Base-by-base conservation (phyloP, 345 rosid genomes). In the Sonneratia alba region DNA sequence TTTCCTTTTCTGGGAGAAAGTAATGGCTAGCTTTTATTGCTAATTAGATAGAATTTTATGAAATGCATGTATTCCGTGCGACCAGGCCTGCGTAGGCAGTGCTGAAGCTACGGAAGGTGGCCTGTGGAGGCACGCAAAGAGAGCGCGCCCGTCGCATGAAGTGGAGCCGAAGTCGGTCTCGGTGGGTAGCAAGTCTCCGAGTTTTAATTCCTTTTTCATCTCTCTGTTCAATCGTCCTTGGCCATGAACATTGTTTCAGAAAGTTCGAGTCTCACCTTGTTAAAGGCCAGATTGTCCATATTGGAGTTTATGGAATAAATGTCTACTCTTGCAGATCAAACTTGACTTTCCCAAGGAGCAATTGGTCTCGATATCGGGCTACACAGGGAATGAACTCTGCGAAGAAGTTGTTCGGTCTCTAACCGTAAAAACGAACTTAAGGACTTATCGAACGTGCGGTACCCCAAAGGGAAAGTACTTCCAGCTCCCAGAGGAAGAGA, bases 401-500 rank as follows among this genome's bases (percentile, higher is more conserved):
- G n/a, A 14, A 0, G 36, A 24, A 10, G 65, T 61, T 0, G 10
- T 27, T 2, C 32, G 36, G 65, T 22, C 65, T 61, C 65, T 61
- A 6, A 61, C 36, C 1, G 36, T 61, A 9, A 22, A 59, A 11
- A 71, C 49, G n/a, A 71, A 71, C 48, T 22, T 36, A 38, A 15
- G 55, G 57, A 59, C 11, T 3, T 42, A 36, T 71, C 64, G 43
- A 38, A 42, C 66, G 6, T 38, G 18, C 6, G 73, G 73, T 18
- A 57, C 3, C 0, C 32, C n/a, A 14, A 61, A 18, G 21, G 55
- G 67, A 43, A 27, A 43, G 53, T 27, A 24, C 24, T 71, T 59
- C 37, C 51, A 63, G 73, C 42, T 55, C 32, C 73, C 67, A 37
- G 7, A 53, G 36, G 49, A 71, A 27, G 8, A 61, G 65, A 61